These are phyloP conservation scores for Hypoxylon lenormandii DNA, from an alignment of 495 filamentous ascomycete species.

Conservation along the genomic window DNA sequence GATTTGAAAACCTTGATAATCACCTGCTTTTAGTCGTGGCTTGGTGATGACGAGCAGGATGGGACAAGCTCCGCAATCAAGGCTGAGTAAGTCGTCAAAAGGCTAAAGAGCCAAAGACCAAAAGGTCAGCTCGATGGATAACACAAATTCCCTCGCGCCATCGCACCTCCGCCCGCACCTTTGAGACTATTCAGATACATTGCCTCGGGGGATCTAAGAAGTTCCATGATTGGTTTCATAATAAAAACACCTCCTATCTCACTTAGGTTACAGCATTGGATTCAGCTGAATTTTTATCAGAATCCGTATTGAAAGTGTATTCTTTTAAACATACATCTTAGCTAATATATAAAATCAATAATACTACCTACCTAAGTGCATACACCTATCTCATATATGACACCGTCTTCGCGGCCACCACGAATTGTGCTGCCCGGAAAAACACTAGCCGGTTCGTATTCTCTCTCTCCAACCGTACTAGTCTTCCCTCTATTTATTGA, in stretches of 20 bases:
- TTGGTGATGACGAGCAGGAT: conserved; percentile 32
- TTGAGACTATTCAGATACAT: no score
- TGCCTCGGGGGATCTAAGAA: no score
- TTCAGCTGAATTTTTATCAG: background rate
- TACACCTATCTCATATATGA: background rate
- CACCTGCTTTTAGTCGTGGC: conserved; percentile 25
- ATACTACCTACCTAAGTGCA: no score
- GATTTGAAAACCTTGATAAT: background rate
- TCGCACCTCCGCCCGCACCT: no score
- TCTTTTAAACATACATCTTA: no score
- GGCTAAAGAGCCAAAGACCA: background rate
- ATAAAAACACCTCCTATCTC: background rate
- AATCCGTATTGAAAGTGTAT: background rate
- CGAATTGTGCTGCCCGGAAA: background rate
- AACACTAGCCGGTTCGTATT: background rate
- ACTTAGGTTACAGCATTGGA: background rate
- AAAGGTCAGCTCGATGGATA: background rate
- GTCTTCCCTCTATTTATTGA: background rate
- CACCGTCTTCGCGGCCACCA: background rate
- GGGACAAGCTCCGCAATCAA: conserved; percentile 45
- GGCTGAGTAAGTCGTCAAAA: conserved; percentile 36
- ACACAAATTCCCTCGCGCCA: conserved; percentile 21
- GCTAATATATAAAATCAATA: no score
- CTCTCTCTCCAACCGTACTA: background rate
- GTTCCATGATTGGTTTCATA: no score